These are phyloP conservation scores for Fusarium azukiicola DNA, from an alignment of 2,329 filamentous ascomycete species.

Conservation along the genomic window DNA sequence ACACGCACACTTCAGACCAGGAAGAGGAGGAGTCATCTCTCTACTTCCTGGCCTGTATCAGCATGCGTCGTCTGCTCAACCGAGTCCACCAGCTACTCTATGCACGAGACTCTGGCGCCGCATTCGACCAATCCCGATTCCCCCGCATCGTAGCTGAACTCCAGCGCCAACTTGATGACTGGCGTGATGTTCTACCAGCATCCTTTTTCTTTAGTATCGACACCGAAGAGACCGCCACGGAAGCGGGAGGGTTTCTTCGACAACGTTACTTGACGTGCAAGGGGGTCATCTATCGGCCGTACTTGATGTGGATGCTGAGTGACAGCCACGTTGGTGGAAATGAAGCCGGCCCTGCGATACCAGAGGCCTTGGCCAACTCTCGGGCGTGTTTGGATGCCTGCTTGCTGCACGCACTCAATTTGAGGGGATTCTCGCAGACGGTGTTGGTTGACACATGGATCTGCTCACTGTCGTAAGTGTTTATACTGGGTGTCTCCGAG, in stretches of 20 bases:
- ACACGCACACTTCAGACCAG: constrained; percentile 64
- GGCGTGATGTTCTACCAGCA: constrained; percentile 69
- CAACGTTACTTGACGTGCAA: constrained; percentile 74
- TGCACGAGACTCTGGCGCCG: constrained; percentile 67
- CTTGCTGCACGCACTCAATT: constrained; percentile 70
- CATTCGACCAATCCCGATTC: constrained; percentile 68
- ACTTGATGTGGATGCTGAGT: constrained; percentile 72
- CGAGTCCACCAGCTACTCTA: constrained; percentile 73
- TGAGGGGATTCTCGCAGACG: constrained; percentile 71
- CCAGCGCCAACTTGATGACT: constrained; percentile 71
- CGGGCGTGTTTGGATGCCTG: constrained; percentile 71
- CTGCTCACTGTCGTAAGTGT: constrained; percentile 72
- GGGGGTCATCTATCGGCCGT: constrained; percentile 75
- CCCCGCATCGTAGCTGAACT: constrained; percentile 71
- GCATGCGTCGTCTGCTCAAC: constrained; percentile 71
- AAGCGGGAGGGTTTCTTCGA: constrained; percentile 70
- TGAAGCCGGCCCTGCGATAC: constrained; percentile 49
- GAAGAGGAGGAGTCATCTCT: constrained; percentile 72
- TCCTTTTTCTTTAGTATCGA: constrained; percentile 66
- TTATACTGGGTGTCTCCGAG: fast-evolving
- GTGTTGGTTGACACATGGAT: constrained; percentile 77
- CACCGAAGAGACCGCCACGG: constrained; percentile 57
- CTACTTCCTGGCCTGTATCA: constrained; percentile 76
- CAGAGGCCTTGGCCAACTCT: constrained; percentile 65
- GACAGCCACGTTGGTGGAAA: constrained; percentile 56